These are phyloP conservation scores for Warburgia ugandensis DNA, from an alignment of 164 flowering plant genomes.

Conservation along the genomic window DNA sequence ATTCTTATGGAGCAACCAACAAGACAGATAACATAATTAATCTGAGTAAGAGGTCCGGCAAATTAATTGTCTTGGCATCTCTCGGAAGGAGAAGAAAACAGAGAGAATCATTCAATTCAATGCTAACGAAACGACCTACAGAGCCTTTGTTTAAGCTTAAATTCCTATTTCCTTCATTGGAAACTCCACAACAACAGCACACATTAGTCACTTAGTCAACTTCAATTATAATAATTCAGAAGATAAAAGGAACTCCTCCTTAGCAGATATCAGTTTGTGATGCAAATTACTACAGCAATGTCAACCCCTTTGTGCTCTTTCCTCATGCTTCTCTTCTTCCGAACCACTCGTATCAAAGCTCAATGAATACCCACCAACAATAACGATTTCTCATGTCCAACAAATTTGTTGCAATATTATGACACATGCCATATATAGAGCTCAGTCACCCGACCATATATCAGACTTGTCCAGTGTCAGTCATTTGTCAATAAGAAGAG, in stretches of 20 bases:
- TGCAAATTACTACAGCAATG: slow-evolving; percentile 18
- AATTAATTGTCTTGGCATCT: slow-evolving; percentile 11
- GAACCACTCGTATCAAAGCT: slow-evolving; percentile 11
- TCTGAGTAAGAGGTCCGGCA: neutral
- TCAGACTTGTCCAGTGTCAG: slow-evolving; percentile 48
- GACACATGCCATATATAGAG: slow-evolving; percentile 39
- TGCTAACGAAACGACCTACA: slow-evolving; percentile 8
- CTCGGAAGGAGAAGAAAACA: slow-evolving; percentile 2
- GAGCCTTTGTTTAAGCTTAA: neutral
- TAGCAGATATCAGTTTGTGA: slow-evolving; percentile 3
- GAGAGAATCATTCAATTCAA: slow-evolving; percentile 12
- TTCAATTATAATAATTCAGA: neutral
- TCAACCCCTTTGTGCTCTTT: slow-evolving; percentile 11
- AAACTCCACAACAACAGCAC: slow-evolving; percentile 16
- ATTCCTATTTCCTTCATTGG: slow-evolving; percentile 8
- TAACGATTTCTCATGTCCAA: slow-evolving; percentile 39
- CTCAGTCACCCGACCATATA: slow-evolving; percentile 22
- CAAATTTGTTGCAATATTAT: slow-evolving; percentile 21
- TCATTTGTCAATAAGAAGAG: slow-evolving; percentile 24
- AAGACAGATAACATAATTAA: no score
- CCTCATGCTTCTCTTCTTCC: slow-evolving; percentile 13
- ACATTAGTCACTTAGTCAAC: neutral
- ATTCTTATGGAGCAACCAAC: no score
- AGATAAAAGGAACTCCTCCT: no score
- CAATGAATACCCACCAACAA: slow-evolving; percentile 17